Percentiles rank a stretch among this genome's conserved stretches.
Conservation (phyloP, 345 rosid genomes). For the Angophora floribunda region DNA sequence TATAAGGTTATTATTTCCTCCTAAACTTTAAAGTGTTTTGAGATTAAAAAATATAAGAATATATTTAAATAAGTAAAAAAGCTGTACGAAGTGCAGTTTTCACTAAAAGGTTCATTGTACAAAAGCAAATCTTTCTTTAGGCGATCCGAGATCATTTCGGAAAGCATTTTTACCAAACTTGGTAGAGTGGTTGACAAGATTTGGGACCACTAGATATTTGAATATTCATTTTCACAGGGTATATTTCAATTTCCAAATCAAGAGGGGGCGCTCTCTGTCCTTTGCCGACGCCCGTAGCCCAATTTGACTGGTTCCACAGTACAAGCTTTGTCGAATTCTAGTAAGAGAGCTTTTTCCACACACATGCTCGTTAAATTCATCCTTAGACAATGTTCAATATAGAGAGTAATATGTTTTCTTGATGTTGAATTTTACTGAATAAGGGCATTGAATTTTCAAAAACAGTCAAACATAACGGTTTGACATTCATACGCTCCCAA, state of each 20-base stretch:
- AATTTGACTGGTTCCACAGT: not conserved
- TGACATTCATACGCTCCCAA: not conserved
- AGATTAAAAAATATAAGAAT: not conserved
- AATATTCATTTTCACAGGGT: not conserved
- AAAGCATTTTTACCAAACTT: not conserved
- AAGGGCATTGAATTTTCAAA: not conserved
- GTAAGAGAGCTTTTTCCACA: not conserved
- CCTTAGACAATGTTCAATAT: not conserved
- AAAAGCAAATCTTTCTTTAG: not conserved
- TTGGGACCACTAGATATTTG: not conserved
- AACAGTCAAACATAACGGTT: not conserved
- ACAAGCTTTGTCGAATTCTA: not conserved
- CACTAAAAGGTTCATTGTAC: not conserved
- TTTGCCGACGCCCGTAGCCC: not conserved
- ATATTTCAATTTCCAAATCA: not conserved
- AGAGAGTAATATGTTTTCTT: not conserved
- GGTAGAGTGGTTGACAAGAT: not conserved
- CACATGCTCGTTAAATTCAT: not conserved
- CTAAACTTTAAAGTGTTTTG: not conserved
- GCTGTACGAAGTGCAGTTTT: not conserved
- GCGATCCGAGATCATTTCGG: not conserved
- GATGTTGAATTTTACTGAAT: not conserved
- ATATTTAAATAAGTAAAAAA: rapidly evolving
- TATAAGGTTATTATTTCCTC: not conserved
- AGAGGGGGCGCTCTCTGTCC: not conserved